A percentile compares a stretch with the other conserved stretches of the same genome.
Evolutionary conservation across 306 rosid genomes (phyloP).

Genomic region (Quercus alba): DNA sequence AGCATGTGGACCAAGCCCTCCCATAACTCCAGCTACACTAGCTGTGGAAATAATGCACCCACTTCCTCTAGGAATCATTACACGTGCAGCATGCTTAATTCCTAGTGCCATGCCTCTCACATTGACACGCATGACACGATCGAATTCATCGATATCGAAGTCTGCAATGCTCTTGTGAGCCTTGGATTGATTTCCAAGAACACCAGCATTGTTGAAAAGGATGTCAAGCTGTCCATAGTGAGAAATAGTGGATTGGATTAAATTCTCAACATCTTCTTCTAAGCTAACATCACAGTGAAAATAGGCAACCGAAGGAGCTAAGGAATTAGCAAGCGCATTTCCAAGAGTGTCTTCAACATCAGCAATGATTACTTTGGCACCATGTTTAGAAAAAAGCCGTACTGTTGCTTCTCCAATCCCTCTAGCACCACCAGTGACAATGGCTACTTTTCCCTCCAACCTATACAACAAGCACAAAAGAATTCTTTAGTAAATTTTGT

Average conservation of each 20-base stretch:
- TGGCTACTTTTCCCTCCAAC: constrained; percentile 83
- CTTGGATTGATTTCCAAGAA: constrained; percentile 65
- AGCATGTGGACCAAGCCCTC: constrained; percentile 90
- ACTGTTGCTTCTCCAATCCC: constrained; percentile 88
- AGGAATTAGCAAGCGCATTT: constrained; percentile 41
- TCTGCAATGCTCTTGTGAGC: constrained; percentile 63
- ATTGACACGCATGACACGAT: constrained; percentile 68
- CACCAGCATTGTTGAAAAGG: constrained; percentile 85
- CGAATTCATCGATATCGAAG: constrained; percentile 67
- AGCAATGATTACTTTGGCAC: constrained; percentile 76
- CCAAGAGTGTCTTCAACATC: constrained; percentile 67
- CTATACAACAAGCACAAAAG: constrained; percentile 24
- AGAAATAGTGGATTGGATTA: constrained; percentile 43
- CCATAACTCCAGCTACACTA: constrained; percentile 74
- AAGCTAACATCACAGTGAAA: constrained; percentile 68
- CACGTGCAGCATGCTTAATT: constrained; percentile 80
- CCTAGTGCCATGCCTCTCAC: constrained; percentile 87
- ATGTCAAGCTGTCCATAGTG: constrained; percentile 69
- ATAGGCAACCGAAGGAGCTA: constrained; percentile 51
- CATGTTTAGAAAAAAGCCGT: constrained; percentile 62
- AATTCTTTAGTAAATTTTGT: neutral
- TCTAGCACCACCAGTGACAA: constrained; percentile 79
- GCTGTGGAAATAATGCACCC: constrained; percentile 75
- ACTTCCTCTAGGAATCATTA: constrained; percentile 58
- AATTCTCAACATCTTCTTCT: constrained; percentile 60